Conservation (phyloP, 2,329 filamentous ascomycete species). For the Fusarium xylarioides region DNA sequence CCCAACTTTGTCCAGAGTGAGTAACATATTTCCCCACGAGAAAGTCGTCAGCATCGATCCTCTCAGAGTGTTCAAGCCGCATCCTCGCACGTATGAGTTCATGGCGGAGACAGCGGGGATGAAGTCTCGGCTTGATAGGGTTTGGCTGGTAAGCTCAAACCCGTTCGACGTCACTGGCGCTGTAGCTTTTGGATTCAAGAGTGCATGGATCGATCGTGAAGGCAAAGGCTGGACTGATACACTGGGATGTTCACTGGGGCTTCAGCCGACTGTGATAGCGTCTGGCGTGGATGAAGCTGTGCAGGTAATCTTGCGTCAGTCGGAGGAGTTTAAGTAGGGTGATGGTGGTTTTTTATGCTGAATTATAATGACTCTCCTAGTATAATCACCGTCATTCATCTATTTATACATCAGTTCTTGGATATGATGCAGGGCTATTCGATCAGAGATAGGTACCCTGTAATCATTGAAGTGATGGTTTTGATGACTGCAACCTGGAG, state of each 20-base stretch:
- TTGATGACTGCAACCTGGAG: background rate
- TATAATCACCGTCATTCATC: background rate
- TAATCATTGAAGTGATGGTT: background rate
- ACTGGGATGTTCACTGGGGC: conserved; percentile 57
- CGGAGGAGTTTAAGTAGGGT: background rate
- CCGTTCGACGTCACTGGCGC: conserved; percentile 78
- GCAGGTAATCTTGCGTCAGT: conserved; percentile 42
- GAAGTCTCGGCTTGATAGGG: conserved; percentile 53
- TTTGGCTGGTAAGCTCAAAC: conserved; percentile 78
- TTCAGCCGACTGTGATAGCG: conserved; percentile 63
- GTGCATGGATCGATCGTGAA: conserved; percentile 72
- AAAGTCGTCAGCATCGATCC: conserved; percentile 70
- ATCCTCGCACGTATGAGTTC: conserved; percentile 68
- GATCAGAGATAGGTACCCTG: background rate
- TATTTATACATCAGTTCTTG: background rate
- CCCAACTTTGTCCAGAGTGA: conserved; percentile 42
- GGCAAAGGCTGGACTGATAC: conserved; percentile 72
- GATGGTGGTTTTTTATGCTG: background rate
- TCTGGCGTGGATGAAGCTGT: conserved; percentile 67
- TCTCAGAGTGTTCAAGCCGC: conserved; percentile 70
- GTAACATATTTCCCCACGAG: conserved; percentile 46
- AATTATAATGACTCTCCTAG: background rate
- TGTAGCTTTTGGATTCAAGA: conserved; percentile 66
- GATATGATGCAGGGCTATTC: background rate
- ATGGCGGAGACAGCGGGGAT: conserved; percentile 62